A percentile compares a stretch with the other conserved stretches of the same genome.
phyloP scores from a whole-genome alignment of 225 moss, liverwort and hornwort species.

The Straminergon stramineum region DNA sequence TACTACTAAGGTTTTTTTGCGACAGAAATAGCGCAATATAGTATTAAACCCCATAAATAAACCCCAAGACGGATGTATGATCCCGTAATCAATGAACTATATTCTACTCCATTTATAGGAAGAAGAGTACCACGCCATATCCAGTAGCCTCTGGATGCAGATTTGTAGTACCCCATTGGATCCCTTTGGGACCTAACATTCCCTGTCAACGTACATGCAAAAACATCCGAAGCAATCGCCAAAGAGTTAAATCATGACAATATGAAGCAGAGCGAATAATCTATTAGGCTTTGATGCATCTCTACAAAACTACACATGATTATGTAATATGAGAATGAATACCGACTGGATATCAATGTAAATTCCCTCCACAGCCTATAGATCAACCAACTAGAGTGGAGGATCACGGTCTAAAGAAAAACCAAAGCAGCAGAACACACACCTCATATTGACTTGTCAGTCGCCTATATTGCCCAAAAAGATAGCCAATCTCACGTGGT shows the following conservation, averaged over 20 bases:
- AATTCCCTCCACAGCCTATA: not conserved
- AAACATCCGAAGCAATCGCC: not conserved
- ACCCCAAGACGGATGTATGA: not conserved
- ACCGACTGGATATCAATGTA: not conserved
- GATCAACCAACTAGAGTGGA: not conserved
- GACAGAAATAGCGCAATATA: not conserved
- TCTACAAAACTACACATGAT: not conserved
- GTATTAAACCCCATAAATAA: not conserved
- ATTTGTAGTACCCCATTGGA: slow-evolving; percentile 89
- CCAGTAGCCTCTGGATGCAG: slow-evolving; percentile 96
- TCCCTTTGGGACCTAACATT: slow-evolving; percentile 68
- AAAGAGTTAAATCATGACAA: not conserved
- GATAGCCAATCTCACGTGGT: slow-evolving; percentile 86
- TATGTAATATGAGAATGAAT: not conserved
- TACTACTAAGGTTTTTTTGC: not conserved
- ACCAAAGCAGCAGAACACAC: not conserved
- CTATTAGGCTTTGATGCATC: not conserved
- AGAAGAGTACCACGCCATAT: slow-evolving; percentile 81
- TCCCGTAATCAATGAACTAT: not conserved
- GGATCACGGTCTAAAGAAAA: not conserved
- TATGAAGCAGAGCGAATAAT: not conserved
- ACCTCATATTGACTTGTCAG: slow-evolving; percentile 99
- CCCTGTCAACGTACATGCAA: slow-evolving; percentile 36
- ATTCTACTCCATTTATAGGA: not conserved
- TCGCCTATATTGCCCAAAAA: slow-evolving; percentile 96